A percentile compares a stretch with the other conserved stretches of the same genome.
Evolutionary conservation across 495 filamentous ascomycete genomes (phyloP).

Genomic region (Terfezia boudieri): DNA sequence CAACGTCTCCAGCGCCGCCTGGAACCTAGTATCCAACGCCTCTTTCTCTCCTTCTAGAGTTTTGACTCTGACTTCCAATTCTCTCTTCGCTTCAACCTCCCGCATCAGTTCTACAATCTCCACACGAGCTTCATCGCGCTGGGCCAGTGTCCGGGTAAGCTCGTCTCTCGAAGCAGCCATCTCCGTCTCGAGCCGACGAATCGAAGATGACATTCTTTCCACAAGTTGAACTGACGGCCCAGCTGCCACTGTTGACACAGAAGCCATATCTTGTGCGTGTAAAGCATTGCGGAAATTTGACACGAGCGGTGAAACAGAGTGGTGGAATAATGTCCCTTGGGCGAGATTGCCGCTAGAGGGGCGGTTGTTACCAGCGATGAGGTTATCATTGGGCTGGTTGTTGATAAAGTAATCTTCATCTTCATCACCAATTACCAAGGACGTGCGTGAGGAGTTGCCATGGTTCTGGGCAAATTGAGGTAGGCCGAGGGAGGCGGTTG

Average conservation of each 20-base stretch:
- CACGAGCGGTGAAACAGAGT: slow-evolving; percentile 24
- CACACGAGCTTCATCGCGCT: slow-evolving; percentile 74
- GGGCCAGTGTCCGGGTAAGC: slow-evolving; percentile 47
- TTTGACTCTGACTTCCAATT: slow-evolving; percentile 66
- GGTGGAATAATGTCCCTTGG: slow-evolving; percentile 35
- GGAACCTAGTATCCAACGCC: background rate
- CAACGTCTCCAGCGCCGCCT: background rate
- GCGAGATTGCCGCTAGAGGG: slow-evolving; percentile 28
- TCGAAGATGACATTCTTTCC: slow-evolving; percentile 84
- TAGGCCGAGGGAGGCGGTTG: slow-evolving; percentile 28
- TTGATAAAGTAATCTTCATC: slow-evolving; percentile 28
- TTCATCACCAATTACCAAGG: slow-evolving; percentile 19
- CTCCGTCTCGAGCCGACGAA: slow-evolving; percentile 76
- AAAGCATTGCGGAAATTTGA: slow-evolving; percentile 24
- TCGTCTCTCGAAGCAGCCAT: slow-evolving; percentile 73
- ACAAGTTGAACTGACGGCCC: slow-evolving; percentile 90
- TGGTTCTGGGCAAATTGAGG: slow-evolving; percentile 19
- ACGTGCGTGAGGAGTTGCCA: slow-evolving; percentile 25
- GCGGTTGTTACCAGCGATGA: slow-evolving; percentile 30
- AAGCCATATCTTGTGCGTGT: slow-evolving; percentile 52
- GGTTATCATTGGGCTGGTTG: background rate
- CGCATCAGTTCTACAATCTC: slow-evolving; percentile 77
- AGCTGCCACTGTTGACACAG: slow-evolving; percentile 65
- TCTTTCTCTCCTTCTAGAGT: slow-evolving; percentile 52
- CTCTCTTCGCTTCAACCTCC: slow-evolving; percentile 50